A percentile compares a stretch with the other conserved stretches of the same genome.
These are phyloP conservation scores for Cymbopogon citratus DNA, from an alignment of 176 grass and related monocot genomes.

Conservation along the genomic window DNA sequence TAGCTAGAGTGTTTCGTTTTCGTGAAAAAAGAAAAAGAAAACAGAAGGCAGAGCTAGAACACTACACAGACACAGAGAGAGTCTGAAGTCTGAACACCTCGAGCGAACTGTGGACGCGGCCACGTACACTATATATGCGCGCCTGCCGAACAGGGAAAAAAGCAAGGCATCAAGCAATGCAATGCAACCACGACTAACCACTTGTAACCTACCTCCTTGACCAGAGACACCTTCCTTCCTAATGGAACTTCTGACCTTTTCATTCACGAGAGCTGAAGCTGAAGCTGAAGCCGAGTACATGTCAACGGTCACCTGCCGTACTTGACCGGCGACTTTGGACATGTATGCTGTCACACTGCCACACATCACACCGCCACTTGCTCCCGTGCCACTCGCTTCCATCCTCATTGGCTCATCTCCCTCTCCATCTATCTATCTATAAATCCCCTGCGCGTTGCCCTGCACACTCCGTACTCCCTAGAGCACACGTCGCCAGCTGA, in stretches of 20 bases:
- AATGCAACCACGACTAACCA: not conserved
- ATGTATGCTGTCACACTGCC: not conserved
- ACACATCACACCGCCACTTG: not conserved
- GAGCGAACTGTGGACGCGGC: not conserved
- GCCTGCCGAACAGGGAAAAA: not conserved
- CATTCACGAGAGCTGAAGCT: not conserved
- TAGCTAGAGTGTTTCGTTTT: not conserved
- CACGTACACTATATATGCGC: not conserved
- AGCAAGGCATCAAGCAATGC: not conserved
- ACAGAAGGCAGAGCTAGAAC: not conserved
- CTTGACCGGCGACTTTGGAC: conserved; percentile 35
- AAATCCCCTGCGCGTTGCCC: not conserved
- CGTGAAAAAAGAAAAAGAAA: not conserved
- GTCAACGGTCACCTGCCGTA: conserved; percentile 15
- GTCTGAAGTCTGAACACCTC: too few relatives aligned
- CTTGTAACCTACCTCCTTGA: not conserved
- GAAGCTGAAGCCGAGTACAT: not conserved
- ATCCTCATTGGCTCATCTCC: too few relatives aligned
- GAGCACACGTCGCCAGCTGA: not conserved
- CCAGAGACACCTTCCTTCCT: not conserved
- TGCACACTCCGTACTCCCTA: not conserved
- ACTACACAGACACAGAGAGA: not conserved
- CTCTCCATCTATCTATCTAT: conserved; percentile 3
- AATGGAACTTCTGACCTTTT: conserved; percentile 23
- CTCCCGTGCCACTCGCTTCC: too few relatives aligned